A percentile compares a stretch with the other conserved stretches of the same genome.
Evolutionary conservation across 2,329 filamentous ascomycete species (phyloP).

Genomic region (Teratosphaeria gauchensis): DNA sequence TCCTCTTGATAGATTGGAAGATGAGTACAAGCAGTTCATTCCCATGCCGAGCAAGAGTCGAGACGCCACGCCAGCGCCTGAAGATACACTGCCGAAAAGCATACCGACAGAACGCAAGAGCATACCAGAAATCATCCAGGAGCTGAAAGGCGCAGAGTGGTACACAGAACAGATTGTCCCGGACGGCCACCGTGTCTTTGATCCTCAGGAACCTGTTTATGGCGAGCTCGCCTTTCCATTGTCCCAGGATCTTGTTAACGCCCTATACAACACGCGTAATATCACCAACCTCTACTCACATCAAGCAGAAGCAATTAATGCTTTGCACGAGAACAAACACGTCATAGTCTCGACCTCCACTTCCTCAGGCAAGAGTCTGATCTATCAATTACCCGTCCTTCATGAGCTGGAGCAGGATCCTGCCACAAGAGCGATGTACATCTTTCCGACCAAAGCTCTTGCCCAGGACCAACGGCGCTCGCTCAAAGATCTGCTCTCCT

Average conservation of each 20-base stretch:
- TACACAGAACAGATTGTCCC: slow-evolving; percentile 90
- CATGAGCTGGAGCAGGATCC: slow-evolving; percentile 72
- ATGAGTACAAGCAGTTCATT: slow-evolving; percentile 51
- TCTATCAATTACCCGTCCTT: slow-evolving; percentile 89
- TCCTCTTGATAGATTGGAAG: slow-evolving; percentile 55
- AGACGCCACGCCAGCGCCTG: slow-evolving; percentile 31
- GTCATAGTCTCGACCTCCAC: slow-evolving; percentile 93
- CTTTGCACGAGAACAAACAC: slow-evolving; percentile 68
- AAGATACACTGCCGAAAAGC: slow-evolving; percentile 49
- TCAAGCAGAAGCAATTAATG: slow-evolving; percentile 88
- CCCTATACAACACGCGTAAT: slow-evolving; percentile 80
- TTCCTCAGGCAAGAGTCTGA: slow-evolving; percentile 93
- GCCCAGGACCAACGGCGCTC: slow-evolving; percentile 90
- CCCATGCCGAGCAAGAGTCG: slow-evolving; percentile 48
- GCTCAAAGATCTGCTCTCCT: slow-evolving; percentile 72
- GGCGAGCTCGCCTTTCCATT: slow-evolving; percentile 78
- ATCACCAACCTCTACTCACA: slow-evolving; percentile 85
- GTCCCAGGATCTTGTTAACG: slow-evolving; percentile 89
- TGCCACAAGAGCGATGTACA: slow-evolving; percentile 82
- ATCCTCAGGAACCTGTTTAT: slow-evolving; percentile 70
- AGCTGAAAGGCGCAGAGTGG: slow-evolving; percentile 75
- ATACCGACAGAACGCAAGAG: slow-evolving; percentile 74
- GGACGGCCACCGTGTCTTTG: slow-evolving; percentile 83
- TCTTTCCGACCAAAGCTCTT: slow-evolving; percentile 93
- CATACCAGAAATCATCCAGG: slow-evolving; percentile 74